Percentiles rank a stretch among this genome's conserved stretches.
phyloP scores from a whole-genome alignment of 371 early-diverging fungal genomes.

The Syncephalis plumigaleata region DNA sequence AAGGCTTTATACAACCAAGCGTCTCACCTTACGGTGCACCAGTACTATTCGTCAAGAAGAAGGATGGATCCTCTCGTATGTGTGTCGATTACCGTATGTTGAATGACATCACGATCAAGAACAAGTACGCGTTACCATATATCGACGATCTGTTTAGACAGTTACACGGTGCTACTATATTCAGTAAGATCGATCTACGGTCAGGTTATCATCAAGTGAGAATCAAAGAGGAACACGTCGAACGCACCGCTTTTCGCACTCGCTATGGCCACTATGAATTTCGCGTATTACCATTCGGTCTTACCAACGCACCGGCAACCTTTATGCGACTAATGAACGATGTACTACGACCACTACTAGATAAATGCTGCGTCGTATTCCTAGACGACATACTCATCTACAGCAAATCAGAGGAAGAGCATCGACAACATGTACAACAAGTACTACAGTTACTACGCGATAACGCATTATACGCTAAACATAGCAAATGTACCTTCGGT shows the following conservation, averaged over 20 bases:
- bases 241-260: slow-evolving; percentile 11
- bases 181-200: slow-evolving; percentile 17
- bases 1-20: slow-evolving; percentile 10
- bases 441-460: neutral
- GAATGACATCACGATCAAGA: slow-evolving; percentile 20
- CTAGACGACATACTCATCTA: slow-evolving; percentile 15
- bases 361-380: slow-evolving; percentile 11
- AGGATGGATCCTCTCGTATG: slow-evolving; percentile 21
- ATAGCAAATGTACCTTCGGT: neutral
- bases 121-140: slow-evolving; percentile 17
- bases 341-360: slow-evolving; percentile 10
- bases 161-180: slow-evolving; percentile 9
- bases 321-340: slow-evolving; percentile 19
- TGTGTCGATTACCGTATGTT: slow-evolving; percentile 27
- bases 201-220: slow-evolving; percentile 21
- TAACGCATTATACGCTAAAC: neutral
- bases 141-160: slow-evolving; percentile 15
- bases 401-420: neutral
- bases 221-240: slow-evolving; percentile 4
- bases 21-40: slow-evolving; percentile 26
- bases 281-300: slow-evolving; percentile 19
- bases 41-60: slow-evolving; percentile 31
- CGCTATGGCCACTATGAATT: slow-evolving; percentile 19
- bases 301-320: slow-evolving; percentile 16
- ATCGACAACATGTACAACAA: slow-evolving; percentile 1